Conservation (phyloP, 148 eudicot genomes). For the Silene latifolia region DNA sequence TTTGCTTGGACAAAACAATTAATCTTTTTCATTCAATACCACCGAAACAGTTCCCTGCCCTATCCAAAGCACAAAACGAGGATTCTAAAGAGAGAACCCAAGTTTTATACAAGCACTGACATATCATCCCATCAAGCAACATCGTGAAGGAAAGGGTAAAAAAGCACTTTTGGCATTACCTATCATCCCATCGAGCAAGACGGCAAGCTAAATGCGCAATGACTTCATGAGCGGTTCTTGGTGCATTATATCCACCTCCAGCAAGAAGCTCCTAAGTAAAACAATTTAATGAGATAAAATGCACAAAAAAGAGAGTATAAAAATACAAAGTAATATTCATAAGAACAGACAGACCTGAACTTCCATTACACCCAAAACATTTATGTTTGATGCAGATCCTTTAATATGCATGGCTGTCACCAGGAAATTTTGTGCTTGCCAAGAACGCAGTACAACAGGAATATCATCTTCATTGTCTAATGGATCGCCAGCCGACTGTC, state of each 20-base stretch:
- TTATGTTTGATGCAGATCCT: slow-evolving; percentile 64
- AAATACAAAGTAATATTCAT: background rate
- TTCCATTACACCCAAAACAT: slow-evolving; percentile 86
- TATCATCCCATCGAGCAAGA: slow-evolving; percentile 95
- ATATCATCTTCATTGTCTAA: slow-evolving; percentile 70
- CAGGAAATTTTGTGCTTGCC: slow-evolving; percentile 91
- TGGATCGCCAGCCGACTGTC: slow-evolving; percentile 93
- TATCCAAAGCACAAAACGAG: no score
- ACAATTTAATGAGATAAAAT: background rate
- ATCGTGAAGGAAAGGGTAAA: no score
- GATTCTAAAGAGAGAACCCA: no score
- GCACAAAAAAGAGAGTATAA: background rate
- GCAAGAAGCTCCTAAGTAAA: slow-evolving; percentile 61
- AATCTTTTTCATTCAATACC: no score
- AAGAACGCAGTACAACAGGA: slow-evolving; percentile 86
- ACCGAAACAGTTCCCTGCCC: no score
- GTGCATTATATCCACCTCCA: slow-evolving; percentile 74
- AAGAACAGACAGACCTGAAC: slow-evolving; percentile 51
- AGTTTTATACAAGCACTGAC: no score
- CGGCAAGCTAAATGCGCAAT: slow-evolving; percentile 72
- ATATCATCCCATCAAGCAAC: no score
- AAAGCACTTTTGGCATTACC: slow-evolving; percentile 38
- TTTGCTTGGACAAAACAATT: no score
- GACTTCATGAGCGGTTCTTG: slow-evolving; percentile 69
- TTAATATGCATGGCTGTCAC: slow-evolving; percentile 73